These are phyloP conservation scores for Clavaria fumosa DNA, from an alignment of 768 basidiomycete genomes.

Conservation along the genomic window DNA sequence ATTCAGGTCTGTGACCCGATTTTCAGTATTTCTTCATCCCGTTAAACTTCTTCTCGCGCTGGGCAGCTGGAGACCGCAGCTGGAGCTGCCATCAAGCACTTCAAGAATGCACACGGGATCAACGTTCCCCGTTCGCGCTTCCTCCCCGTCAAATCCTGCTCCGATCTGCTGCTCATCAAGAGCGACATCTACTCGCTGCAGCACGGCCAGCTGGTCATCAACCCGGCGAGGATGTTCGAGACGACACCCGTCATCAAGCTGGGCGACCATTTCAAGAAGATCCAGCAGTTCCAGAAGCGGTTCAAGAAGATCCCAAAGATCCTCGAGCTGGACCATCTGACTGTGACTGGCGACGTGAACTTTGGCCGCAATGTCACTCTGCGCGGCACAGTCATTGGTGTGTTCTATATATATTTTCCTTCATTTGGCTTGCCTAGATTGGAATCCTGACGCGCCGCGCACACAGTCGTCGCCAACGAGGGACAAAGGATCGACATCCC, in stretches of 20 bases:
- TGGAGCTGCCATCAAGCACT: constrained; percentile 89
- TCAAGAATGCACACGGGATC: constrained; percentile 82
- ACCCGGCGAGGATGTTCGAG: constrained; percentile 66
- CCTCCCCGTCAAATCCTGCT: constrained; percentile 83
- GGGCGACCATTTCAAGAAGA: constrained; percentile 95
- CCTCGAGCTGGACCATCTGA: constrained; percentile 85
- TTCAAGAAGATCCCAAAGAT: constrained; percentile 92
- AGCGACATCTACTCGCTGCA: constrained; percentile 83
- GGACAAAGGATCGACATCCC: constrained; percentile 73
- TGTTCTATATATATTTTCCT: constrained; percentile 7
- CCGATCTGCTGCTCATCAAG: constrained; percentile 79
- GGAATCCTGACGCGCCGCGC: neutral
- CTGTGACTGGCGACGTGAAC: constrained; percentile 82
- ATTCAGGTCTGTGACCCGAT: constrained; percentile 47
- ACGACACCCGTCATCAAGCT: constrained; percentile 94
- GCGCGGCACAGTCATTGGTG: constrained; percentile 77
- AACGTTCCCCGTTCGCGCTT: constrained; percentile 92
- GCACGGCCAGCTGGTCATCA: constrained; percentile 82
- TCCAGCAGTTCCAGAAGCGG: constrained; percentile 81
- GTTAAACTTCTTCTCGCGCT: constrained; percentile 10
- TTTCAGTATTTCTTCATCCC: too few relatives aligned
- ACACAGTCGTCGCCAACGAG: constrained; percentile 58
- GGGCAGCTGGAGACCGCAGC: constrained; percentile 80
- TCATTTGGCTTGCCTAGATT: neutral
- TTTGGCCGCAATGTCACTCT: constrained; percentile 80